Conservation (phyloP, 2,329 filamentous ascomycete species). For the Exophiala calicioides region DNA sequence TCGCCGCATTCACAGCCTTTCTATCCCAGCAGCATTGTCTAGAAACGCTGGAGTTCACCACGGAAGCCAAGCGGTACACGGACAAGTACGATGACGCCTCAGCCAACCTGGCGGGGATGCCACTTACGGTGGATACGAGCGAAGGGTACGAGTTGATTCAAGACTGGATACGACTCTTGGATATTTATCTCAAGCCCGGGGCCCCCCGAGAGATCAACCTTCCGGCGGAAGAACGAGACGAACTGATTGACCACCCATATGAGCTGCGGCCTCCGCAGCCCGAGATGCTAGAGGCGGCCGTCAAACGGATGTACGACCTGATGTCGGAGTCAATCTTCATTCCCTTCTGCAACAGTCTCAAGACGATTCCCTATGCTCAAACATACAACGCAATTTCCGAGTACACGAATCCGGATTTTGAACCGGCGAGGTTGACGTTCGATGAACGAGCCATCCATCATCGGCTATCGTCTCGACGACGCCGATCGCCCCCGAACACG, state of each 20-base stretch:
- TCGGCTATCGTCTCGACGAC: constrained; percentile 18
- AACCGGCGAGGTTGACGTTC: constrained; percentile 33
- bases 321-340: constrained; percentile 97
- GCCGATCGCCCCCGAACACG: constrained; percentile 33
- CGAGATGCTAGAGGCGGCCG: constrained; percentile 74
- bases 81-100: constrained; percentile 64
- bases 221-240: constrained; percentile 79
- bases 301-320: constrained; percentile 86
- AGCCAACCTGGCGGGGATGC: constrained; percentile 48
- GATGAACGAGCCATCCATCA: constrained; percentile 26
- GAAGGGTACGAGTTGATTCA: constrained; percentile 70
- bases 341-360: constrained; percentile 77
- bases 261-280: constrained; percentile 68
- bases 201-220: constrained; percentile 88
- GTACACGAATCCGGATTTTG: constrained; percentile 43
- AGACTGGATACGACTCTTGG: constrained; percentile 84
- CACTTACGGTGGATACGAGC: constrained; percentile 53
- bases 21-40: constrained; percentile 95
- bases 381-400: constrained; percentile 42
- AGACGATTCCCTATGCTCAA: constrained; percentile 50
- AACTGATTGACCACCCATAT: constrained; percentile 66
- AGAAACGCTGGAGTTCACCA: constrained; percentile 93
- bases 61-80: constrained; percentile 86
- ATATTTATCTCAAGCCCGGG: constrained; percentile 85
- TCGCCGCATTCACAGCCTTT: constrained; percentile 93